Percentiles rank a stretch among this genome's conserved stretches.
Conservation (phyloP, 148 eudicot species). For the Rhododendron henanense region DNA sequence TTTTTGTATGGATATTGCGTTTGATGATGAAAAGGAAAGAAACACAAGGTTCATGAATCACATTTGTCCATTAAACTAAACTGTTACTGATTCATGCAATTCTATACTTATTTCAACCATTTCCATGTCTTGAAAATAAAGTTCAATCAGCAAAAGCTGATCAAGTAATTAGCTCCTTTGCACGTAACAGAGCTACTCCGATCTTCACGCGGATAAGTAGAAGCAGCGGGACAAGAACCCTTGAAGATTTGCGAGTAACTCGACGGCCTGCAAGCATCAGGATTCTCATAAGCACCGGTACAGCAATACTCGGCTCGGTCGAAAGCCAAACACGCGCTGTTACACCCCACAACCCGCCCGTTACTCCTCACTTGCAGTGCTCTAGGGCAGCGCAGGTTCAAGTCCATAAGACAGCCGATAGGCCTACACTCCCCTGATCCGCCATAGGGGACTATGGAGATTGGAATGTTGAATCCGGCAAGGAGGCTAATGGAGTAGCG, state of each 20-base stretch:
- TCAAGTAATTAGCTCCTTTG: slow-evolving; percentile 27
- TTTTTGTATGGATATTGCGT: too few species aligned
- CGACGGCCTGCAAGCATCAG: slow-evolving; percentile 23
- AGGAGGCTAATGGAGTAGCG: slow-evolving; percentile 34
- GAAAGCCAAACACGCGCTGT: slow-evolving; percentile 31
- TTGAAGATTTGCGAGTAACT: slow-evolving; percentile 25
- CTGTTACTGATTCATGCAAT: neutral
- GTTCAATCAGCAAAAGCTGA: slow-evolving; percentile 22
- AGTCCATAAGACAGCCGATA: slow-evolving; percentile 18
- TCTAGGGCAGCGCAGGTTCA: slow-evolving; percentile 26
- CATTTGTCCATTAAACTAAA: neutral
- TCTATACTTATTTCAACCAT: neutral
- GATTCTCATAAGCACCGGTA: slow-evolving; percentile 19
- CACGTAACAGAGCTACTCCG: slow-evolving; percentile 27
- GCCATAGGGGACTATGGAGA: slow-evolving; percentile 20
- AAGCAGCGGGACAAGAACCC: slow-evolving; percentile 24
- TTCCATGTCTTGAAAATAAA: neutral
- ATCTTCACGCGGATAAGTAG: slow-evolving; percentile 35
- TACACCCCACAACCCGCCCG: slow-evolving; percentile 21
- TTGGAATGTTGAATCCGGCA: slow-evolving; percentile 27
- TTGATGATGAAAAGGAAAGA: neutral
- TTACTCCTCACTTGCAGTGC: slow-evolving; percentile 3
- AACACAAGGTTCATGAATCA: neutral
- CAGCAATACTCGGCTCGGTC: slow-evolving; percentile 24
- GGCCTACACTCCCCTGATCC: slow-evolving; percentile 24